Percentiles rank a stretch among this genome's conserved stretches.
These are phyloP conservation scores for Rhynchosporium agropyri DNA, from an alignment of 2,329 filamentous ascomycete genomes.

Conservation along the genomic window DNA sequence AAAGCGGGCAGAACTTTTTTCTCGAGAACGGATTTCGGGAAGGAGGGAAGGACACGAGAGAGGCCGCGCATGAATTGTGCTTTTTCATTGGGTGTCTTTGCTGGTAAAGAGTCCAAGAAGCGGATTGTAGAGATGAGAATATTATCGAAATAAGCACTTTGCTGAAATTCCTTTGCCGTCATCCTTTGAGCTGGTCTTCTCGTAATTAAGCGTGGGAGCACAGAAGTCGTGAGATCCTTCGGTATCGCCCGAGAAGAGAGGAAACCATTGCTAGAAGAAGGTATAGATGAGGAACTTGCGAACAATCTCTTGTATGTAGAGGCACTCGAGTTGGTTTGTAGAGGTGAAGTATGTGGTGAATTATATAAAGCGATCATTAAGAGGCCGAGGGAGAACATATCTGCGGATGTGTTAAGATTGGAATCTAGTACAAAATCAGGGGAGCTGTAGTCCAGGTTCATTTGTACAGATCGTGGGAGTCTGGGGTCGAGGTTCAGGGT, in stretches of 20 bases:
- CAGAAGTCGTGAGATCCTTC: constrained; percentile 71
- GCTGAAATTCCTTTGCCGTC: constrained; percentile 87
- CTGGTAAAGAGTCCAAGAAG: constrained; percentile 87
- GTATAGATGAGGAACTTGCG: constrained; percentile 74
- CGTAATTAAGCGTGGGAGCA: constrained; percentile 85
- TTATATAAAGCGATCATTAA: constrained; percentile 91
- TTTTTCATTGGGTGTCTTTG: constrained; percentile 91
- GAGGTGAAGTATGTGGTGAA: constrained; percentile 84
- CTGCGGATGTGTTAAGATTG: constrained; percentile 79
- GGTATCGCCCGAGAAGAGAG: constrained; percentile 79
- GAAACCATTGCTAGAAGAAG: constrained; percentile 81
- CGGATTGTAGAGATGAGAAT: constrained; percentile 94
- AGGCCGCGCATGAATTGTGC: constrained; percentile 88
- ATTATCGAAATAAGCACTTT: constrained; percentile 96
- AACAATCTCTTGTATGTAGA: constrained; percentile 87
- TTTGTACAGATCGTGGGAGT: constrained; percentile 78
- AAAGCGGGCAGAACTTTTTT: constrained; percentile 90
- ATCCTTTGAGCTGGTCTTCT: constrained; percentile 84
- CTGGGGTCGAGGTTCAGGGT: constrained; percentile 83
- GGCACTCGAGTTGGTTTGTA: constrained; percentile 79
- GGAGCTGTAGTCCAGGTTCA: constrained; percentile 90
- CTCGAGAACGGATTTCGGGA: constrained; percentile 90
- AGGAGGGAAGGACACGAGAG: constrained; percentile 83
- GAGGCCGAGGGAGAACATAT: constrained; percentile 92
- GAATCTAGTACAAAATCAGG: constrained; percentile 94